phyloP scores from a whole-genome alignment of 139 green algal species.

The Closterium sp. region DNA sequence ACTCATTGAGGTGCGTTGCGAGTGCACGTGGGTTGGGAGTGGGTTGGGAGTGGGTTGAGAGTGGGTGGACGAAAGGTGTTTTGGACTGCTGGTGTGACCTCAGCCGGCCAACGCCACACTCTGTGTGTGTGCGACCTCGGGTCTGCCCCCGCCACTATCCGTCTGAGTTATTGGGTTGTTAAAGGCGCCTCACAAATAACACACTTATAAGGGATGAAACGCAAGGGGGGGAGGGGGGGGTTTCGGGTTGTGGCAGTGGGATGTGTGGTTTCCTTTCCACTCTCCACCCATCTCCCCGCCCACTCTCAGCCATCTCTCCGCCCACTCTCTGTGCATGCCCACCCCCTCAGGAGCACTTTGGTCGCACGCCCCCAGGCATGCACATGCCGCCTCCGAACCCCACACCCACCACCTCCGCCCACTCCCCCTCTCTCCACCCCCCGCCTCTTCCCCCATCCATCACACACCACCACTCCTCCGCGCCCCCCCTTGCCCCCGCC shows the following conservation, averaged over 20 bases:
- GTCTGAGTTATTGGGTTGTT: background rate
- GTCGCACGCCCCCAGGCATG: constrained; percentile 23
- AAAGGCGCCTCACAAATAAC: too few relatives aligned
- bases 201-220: too few relatives aligned
- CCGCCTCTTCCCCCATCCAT: background rate
- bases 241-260: too few relatives aligned
- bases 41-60: too few relatives aligned
- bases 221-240: too few relatives aligned
- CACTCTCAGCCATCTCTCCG: too few relatives aligned
- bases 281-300: too few relatives aligned
- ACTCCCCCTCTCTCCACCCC: background rate
- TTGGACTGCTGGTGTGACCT: constrained; percentile 94
- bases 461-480: constrained; percentile 11
- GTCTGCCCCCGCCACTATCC: constrained; percentile 34
- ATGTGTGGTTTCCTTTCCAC: too few relatives aligned
- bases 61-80: too few relatives aligned
- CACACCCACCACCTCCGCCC: background rate
- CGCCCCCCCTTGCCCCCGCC: background rate
- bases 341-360: constrained; percentile 31
- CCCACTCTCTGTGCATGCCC: too few relatives aligned
- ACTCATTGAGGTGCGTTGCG: constrained; percentile 59
- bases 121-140: constrained; percentile 93
- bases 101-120: constrained; percentile 95
- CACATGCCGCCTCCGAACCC: constrained; percentile 2
- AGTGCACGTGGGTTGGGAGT: too few relatives aligned